Conservation (phyloP, 73 alveolate genomes). For the Tetrahymena thermophila region DNA sequence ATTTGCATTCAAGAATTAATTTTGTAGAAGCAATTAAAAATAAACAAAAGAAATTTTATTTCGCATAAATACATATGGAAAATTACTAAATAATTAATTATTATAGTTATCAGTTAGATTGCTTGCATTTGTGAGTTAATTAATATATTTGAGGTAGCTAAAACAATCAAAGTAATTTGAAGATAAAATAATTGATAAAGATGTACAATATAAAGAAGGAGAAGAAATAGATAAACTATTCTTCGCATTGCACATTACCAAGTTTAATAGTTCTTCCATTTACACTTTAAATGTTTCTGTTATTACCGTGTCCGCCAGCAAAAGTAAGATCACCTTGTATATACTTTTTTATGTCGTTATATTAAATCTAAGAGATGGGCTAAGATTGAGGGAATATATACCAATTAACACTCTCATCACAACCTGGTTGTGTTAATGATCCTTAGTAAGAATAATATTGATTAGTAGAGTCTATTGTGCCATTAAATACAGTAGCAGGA, state of each 20-base stretch:
- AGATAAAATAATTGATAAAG: constrained; percentile 37
- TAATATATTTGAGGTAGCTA: background rate
- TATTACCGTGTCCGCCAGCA: constrained; percentile 23
- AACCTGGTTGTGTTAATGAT: constrained; percentile 27
- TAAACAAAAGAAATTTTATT: no score
- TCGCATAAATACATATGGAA: no score
- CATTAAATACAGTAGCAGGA: constrained; percentile 4
- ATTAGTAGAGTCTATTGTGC: constrained; percentile 18
- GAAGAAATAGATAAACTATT: constrained; percentile 42
- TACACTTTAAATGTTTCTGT: constrained; percentile 1
- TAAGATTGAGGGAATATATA: constrained; percentile 5
- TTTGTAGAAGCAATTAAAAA: no score
- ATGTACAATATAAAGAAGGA: constrained; percentile 44
- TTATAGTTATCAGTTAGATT: no score
- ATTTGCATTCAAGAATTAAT: no score
- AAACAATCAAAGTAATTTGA: constrained; percentile 21
- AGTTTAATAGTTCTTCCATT: constrained; percentile 29
- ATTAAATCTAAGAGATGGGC: constrained; percentile 12
- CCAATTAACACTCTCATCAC: constrained; percentile 41
- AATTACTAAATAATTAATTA: no score
- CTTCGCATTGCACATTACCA: constrained; percentile 40
- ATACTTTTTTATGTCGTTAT: constrained; percentile 2
- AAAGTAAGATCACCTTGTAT: constrained; percentile 8
- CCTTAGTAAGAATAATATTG: constrained; percentile 34
- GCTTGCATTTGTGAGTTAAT: no score